A percentile compares a stretch with the other conserved stretches of the same genome.
Conservation (phyloP, 2,329 filamentous ascomycete genomes). For the Fusarium sp. region DNA sequence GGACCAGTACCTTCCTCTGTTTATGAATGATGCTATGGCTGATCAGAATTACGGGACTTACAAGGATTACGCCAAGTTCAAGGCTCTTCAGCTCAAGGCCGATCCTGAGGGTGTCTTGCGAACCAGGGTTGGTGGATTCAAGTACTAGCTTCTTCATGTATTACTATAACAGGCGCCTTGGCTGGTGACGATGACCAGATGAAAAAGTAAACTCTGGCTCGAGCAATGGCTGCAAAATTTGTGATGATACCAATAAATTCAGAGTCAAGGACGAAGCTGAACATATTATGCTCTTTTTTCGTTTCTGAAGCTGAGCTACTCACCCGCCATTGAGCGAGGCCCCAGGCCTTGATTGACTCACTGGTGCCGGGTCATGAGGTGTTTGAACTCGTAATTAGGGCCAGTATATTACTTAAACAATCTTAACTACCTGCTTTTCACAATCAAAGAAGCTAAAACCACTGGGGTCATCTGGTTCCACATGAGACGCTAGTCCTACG, state of each 20-base stretch:
- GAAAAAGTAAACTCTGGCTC: neutral
- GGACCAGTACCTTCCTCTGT: neutral
- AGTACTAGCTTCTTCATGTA: neutral
- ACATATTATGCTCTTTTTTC: neutral
- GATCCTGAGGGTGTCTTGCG: constrained; percentile 1
- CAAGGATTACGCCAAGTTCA: neutral
- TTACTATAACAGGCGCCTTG: neutral
- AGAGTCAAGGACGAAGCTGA: neutral
- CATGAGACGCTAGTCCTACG: neutral
- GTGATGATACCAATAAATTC: neutral
- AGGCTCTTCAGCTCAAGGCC: neutral
- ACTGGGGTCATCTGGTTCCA: no score
- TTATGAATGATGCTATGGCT: constrained; percentile 6
- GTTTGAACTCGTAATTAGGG: neutral
- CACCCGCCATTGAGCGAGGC: no score
- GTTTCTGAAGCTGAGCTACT: neutral
- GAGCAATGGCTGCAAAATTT: neutral
- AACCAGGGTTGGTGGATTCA: neutral
- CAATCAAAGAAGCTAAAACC: neutral
- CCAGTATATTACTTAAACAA: neutral
- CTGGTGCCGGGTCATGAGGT: neutral
- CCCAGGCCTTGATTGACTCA: neutral
- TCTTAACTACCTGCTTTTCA: neutral
- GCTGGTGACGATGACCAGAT: neutral
- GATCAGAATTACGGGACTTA: constrained; percentile 4